Conservation (phyloP, 768 basidiomycete species). For the Auricularia heimuer region DNA sequence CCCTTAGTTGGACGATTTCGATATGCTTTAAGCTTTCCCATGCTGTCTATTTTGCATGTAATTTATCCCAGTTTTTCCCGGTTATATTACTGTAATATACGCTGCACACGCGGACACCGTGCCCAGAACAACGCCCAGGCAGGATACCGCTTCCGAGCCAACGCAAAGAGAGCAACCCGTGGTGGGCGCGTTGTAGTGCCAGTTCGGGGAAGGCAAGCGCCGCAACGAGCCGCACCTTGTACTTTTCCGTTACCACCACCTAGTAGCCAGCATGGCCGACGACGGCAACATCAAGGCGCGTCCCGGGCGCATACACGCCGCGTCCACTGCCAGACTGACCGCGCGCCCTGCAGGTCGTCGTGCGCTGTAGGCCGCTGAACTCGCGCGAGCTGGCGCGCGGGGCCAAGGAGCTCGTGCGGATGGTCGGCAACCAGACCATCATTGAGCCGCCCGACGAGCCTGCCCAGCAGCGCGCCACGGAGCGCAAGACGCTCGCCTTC, state of each 20-base stretch:
- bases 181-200: too few species aligned
- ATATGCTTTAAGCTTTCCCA: slow-evolving; percentile 47
- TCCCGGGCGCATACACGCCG: neutral
- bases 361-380: slow-evolving; percentile 96
- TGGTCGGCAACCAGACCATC: slow-evolving; percentile 89
- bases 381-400: slow-evolving; percentile 87
- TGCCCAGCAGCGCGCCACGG: slow-evolving; percentile 67
- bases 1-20: slow-evolving; percentile 84
- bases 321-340: too few species aligned
- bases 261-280: slow-evolving; percentile 7
- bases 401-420: slow-evolving; percentile 87
- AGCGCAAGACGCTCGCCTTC: slow-evolving; percentile 83
- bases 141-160: too few species aligned
- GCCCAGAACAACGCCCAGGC: too few species aligned
- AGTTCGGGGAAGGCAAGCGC: too few species aligned
- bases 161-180: too few species aligned
- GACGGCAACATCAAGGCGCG: slow-evolving; percentile 63
- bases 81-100: neutral
- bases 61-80: neutral
- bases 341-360: slow-evolving; percentile 40
- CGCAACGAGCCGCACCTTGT: too few species aligned
- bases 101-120: too few species aligned
- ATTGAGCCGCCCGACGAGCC: slow-evolving; percentile 81
- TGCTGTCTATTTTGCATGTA: neutral
- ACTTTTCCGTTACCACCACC: neutral